Evolutionary conservation across 2,329 filamentous ascomycete species (phyloP), one percentile per base, ranked within the genome.

Genomic region (Paecilomyces niveus): DNA sequence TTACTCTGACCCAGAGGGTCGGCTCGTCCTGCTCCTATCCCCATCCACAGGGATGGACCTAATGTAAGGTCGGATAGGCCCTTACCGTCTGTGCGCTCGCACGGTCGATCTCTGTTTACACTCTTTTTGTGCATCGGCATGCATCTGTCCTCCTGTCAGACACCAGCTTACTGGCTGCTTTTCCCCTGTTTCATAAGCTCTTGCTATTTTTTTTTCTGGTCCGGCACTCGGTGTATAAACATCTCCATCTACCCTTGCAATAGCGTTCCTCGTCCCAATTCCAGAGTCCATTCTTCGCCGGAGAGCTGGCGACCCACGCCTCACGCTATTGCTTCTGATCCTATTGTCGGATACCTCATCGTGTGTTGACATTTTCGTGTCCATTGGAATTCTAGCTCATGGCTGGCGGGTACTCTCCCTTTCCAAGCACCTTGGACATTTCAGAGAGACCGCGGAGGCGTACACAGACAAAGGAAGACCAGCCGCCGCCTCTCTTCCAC

Each of bases 21-120:
- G 53, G 57, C 58, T 61, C 64, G 62, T 66, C 63, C 67, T 69
- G 61, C 62, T 62, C 65, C 67, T 62, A 63, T 62, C 61, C 56
- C 63, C 67, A 70, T 71, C 67, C 70, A 70, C 69, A 68, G 63
- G 65, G 65, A 72, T 69, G 67, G 66, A 65, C 61, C 68, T 64
- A 63, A 74, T 74, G 72, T 70, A 75, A 74, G 72, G 72, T 68
- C 63, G 62, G 69, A 70, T 72, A 70, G 69, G 67, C 64, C 66
- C 66, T 64, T 67, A 64, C 61, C 57, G 67, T 71, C 71, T 65
- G 69, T 73, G 70, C 68, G 57, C 63, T 58, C 54, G 63, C 59
- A 65, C 63, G 58, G 57, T 63, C 54, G 61, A 60, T 62, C 67
- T 72, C 68, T 74, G 72, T 75, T 74, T 74, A 74, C 66, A 68